Evolutionary conservation across 2,329 filamentous ascomycete species (phyloP), one percentile per base, ranked within the genome.

Genomic region (Torrubiellomyces zombiae): DNA sequence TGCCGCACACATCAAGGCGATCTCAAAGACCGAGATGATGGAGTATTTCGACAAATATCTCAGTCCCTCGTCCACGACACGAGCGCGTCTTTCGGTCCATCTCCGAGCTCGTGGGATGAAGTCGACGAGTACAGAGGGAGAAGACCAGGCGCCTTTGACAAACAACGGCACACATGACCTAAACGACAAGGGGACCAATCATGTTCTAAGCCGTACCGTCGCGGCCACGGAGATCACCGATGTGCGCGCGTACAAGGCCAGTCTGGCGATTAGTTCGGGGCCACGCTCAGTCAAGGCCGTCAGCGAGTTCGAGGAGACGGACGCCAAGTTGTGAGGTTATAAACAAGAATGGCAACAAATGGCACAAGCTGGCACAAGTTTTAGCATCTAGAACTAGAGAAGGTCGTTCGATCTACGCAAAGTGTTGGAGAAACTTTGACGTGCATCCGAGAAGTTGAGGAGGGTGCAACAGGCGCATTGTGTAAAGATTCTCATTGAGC

Each of bases 21-120:
- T 95, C 25, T 83, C 73, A 24, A 92, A 92, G 51, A 47, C 62
- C 1, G 80, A 93, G 27, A 70, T 98, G 49, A 44, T 82, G 14
- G 63, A 73, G 7, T 95, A 92, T 52, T 95, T 73, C 55, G 56
- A 68, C 16, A 62, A 67, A 14, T 78, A 72, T 51, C 78, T 98
- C 37, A 65, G 72, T 31, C 83, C 85, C 1, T 53, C 60, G 2
- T 94, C 86, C 3, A 51, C 63, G 0, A 58, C 56, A 1, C 70
- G 89, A 24, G 74, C 82, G n/a, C 93, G 94, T 45, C 52, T 91
- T 6, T 74, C 81, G 1, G 70, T 94, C 10, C 78, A 95, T 43
- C 59, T 95, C 14, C 66, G 76, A 28, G 86, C 86, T 0, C 79
- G 86, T 42, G 63, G 67, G 3, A 40, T 46, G 16, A 51, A 55